These are phyloP conservation scores for Colletotrichum australisinense DNA, from an alignment of 2,329 filamentous ascomycete genomes.

Conservation along the genomic window DNA sequence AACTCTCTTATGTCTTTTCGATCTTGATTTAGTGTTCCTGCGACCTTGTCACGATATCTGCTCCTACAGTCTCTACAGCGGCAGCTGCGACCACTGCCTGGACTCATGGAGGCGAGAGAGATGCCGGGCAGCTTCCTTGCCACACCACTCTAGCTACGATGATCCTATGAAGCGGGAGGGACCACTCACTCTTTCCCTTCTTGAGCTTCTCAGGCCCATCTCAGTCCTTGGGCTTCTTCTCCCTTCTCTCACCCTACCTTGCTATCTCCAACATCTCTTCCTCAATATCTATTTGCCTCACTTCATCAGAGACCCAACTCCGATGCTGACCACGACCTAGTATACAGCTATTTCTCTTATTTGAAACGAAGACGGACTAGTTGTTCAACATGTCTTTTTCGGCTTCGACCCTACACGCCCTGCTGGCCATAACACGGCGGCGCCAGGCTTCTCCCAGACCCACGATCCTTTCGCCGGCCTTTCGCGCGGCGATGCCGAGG, in stretches of 20 bases:
- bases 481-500: slow-evolving; percentile 71
- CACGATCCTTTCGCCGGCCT: slow-evolving; percentile 91
- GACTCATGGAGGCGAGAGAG: neutral
- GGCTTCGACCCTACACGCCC: slow-evolving; percentile 81
- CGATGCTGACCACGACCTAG: slow-evolving; percentile 25
- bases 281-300: slow-evolving; percentile 6
- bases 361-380: slow-evolving; percentile 14
- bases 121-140: neutral
- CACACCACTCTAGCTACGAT: neutral
- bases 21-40: too few species aligned
- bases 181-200: neutral
- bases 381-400: slow-evolving; percentile 81
- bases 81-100: neutral
- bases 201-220: neutral
- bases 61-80: neutral
- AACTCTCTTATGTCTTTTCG: neutral
- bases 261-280: neutral
- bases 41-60: neutral
- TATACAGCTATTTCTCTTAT: slow-evolving; percentile 29
- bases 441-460: slow-evolving; percentile 83
- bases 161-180: neutral
- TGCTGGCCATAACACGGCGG: slow-evolving; percentile 73
- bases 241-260: neutral
- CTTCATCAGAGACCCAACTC: slow-evolving; percentile 1
- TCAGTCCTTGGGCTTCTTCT: neutral